Evolutionary conservation across 2,329 filamentous ascomycete species (phyloP).

Genomic region (Byssochlamys sp.): DNA sequence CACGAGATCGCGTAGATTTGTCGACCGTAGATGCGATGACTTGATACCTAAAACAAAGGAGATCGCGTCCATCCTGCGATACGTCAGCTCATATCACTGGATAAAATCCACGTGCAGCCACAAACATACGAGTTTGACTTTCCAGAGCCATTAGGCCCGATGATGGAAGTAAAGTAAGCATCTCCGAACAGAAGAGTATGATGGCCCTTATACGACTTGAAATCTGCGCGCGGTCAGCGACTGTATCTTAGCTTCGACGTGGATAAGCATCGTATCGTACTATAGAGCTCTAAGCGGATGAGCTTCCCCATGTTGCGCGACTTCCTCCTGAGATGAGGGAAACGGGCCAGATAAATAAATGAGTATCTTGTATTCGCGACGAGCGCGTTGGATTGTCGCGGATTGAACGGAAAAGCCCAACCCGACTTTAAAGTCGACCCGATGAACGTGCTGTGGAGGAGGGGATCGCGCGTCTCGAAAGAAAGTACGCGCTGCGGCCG

Average conservation of each 20-base stretch:
- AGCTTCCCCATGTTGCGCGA: conserved; percentile 79
- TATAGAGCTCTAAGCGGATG: conserved; percentile 86
- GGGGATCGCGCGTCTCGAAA: background rate
- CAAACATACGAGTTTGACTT: conserved; percentile 85
- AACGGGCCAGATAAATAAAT: background rate
- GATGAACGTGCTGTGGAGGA: background rate
- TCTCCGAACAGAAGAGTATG: conserved; percentile 91
- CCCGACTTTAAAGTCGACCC: background rate
- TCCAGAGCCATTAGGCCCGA: conserved; percentile 97
- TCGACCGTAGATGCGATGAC: conserved; percentile 90
- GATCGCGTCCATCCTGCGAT: conserved; percentile 85
- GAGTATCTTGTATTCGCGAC: background rate
- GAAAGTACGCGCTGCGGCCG: background rate
- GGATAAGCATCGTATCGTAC: conserved; percentile 38
- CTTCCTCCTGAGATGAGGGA: background rate
- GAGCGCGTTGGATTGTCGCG: background rate
- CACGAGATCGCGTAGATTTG: conserved; percentile 85
- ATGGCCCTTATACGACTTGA: conserved; percentile 98
- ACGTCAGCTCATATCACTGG: conserved; percentile 12
- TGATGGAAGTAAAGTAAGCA: conserved; percentile 98
- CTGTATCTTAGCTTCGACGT: conserved; percentile 6
- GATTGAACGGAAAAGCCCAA: background rate
- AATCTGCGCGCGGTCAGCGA: conserved; percentile 52
- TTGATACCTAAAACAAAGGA: conserved; percentile 98
- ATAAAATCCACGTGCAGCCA: background rate